phyloP scores from a whole-genome alignment of 2,329 filamentous ascomycete genomes.

The Trichoderma sp. region DNA sequence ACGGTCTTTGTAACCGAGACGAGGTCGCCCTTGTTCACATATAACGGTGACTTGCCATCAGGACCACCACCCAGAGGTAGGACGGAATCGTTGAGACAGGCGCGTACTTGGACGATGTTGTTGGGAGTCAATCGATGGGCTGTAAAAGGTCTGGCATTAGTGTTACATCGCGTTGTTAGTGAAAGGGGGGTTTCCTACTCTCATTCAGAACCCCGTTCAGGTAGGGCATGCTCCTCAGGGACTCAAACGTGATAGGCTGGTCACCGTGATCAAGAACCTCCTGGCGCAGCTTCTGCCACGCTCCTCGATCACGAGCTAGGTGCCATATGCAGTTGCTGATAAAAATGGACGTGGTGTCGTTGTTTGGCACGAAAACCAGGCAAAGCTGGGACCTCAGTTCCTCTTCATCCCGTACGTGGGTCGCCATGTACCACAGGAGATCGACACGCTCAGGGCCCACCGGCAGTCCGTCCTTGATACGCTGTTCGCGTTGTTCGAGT shows the following conservation, averaged over 20 bases:
- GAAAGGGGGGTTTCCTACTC: background rate
- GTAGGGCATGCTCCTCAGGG: background rate
- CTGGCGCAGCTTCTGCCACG: slow-evolving; percentile 2
- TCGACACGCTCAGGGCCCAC: slow-evolving; percentile 29
- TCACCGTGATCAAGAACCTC: slow-evolving; percentile 20
- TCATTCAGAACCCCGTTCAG: background rate
- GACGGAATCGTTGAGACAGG: slow-evolving; percentile 44
- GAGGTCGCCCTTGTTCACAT: slow-evolving; percentile 51
- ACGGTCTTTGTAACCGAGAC: slow-evolving; percentile 48
- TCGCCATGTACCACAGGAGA: slow-evolving; percentile 31
- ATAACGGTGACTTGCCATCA: slow-evolving; percentile 50
- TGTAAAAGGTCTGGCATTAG: background rate
- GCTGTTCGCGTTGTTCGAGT: slow-evolving; percentile 30
- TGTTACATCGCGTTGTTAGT: background rate
- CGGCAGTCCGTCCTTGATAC: slow-evolving; percentile 28
- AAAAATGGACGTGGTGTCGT: background rate
- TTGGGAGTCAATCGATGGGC: slow-evolving; percentile 30
- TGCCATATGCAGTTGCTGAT: slow-evolving; percentile 3
- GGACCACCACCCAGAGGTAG: slow-evolving; percentile 55
- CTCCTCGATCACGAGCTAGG: slow-evolving; percentile 1
- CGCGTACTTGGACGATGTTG: slow-evolving; percentile 30
- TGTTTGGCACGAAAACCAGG: background rate
- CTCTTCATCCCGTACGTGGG: slow-evolving; percentile 15
- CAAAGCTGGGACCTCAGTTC: background rate
- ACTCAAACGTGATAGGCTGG: slow-evolving; percentile 31